phyloP scores from a whole-genome alignment of 139 green algal genomes.

The Auxenochlorella pyrenoidosa region DNA sequence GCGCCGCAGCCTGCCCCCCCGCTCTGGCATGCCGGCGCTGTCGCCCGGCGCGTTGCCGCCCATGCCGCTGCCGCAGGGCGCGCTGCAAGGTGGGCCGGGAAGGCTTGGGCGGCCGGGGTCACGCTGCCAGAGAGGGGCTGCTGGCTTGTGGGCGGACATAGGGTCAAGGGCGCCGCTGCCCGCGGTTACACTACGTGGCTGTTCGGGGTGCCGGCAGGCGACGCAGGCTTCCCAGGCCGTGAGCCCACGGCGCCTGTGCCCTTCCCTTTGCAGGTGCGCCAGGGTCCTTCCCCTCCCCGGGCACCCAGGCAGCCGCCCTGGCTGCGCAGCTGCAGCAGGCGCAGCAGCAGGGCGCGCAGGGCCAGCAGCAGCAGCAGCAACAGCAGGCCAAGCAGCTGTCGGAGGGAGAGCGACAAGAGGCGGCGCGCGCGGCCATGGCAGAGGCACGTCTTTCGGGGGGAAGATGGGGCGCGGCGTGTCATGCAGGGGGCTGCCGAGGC shows the following conservation, averaged over 20 bases:
- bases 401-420: constrained; percentile 16
- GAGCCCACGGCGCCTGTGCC: too few relatives aligned
- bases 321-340: constrained; percentile 13
- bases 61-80: not conserved
- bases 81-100: not conserved
- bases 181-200: too few relatives aligned
- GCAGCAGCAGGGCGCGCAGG: not conserved
- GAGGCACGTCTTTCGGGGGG: too few relatives aligned
- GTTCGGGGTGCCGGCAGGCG: too few relatives aligned
- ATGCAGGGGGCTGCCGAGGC: not conserved
- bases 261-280: not conserved
- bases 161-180: too few relatives aligned
- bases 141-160: too few relatives aligned
- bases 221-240: too few relatives aligned
- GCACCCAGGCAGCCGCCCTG: not conserved
- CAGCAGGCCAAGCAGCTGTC: constrained; percentile 7
- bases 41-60: not conserved
- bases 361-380: constrained; percentile 4
- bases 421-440: constrained; percentile 1
- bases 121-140: too few relatives aligned
- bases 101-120: too few relatives aligned
- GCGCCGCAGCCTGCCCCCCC: not conserved
- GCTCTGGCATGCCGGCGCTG: not conserved
- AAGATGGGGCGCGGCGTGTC: not conserved
- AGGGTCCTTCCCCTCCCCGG: not conserved